phyloP scores from a whole-genome alignment of 345 rosid species.

The Litchi chinensis region DNA sequence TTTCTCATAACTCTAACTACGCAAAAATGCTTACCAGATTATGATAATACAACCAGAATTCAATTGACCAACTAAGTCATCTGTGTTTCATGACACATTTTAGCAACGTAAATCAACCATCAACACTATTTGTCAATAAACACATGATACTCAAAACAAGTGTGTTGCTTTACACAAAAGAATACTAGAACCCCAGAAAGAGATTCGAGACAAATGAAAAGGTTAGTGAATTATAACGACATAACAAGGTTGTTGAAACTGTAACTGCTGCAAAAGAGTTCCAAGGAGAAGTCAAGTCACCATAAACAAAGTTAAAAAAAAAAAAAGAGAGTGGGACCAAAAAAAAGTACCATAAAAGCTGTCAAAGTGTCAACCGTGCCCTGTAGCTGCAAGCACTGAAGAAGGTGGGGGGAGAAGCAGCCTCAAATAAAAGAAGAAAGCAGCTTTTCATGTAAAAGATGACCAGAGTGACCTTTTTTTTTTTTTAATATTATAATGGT shows the following conservation, averaged over 20 bases:
- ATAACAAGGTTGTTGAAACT: conserved; percentile 13
- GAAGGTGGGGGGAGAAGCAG: not conserved
- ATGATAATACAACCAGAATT: conserved; percentile 20
- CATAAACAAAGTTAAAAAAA: not conserved
- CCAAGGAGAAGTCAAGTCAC: conserved; percentile 2
- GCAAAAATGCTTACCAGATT: conserved; percentile 18
- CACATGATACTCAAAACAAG: not conserved
- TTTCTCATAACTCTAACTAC: not conserved
- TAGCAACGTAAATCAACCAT: not conserved
- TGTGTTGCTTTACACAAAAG: not conserved
- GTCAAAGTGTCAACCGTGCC: conserved; percentile 19
- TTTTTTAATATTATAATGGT: too few relatives aligned
- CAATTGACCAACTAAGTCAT: conserved; percentile 7
- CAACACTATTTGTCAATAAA: not conserved
- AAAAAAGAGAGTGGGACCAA: not conserved
- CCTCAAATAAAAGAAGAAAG: conserved; percentile 13
- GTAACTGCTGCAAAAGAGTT: conserved; percentile 12
- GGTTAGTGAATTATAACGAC: conserved; percentile 16
- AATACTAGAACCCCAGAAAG: not conserved
- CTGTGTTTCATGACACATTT: not conserved
- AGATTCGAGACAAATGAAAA: not conserved
- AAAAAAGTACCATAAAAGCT: conserved; percentile 31
- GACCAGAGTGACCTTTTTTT: not conserved
- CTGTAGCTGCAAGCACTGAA: conserved; percentile 25
- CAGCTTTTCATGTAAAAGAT: conserved; percentile 9